Evolutionary conservation across 2,329 filamentous ascomycete species (phyloP).

Genomic region (Biscogniauxia marginata): DNA sequence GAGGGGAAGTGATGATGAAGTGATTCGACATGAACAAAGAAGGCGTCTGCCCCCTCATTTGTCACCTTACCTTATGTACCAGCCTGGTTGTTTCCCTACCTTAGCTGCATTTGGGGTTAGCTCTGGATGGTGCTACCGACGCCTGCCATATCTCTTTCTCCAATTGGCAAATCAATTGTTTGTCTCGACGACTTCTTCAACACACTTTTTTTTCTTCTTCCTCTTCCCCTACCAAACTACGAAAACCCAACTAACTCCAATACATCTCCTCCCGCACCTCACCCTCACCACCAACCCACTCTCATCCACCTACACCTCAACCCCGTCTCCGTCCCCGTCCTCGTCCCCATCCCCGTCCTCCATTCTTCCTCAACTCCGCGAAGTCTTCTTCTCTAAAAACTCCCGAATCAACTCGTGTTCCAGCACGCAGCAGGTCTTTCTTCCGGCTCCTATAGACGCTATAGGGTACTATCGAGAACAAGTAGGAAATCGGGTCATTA

Average conservation of each 20-base stretch:
- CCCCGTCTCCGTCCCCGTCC: slow-evolving; percentile 23
- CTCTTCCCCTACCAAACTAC: background rate
- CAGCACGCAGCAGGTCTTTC: slow-evolving; percentile 10
- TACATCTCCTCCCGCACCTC: background rate
- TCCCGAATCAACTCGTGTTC: background rate
- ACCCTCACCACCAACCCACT: background rate
- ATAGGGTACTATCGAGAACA: slow-evolving; percentile 23
- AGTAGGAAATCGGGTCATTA: background rate
- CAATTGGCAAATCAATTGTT: slow-evolving; percentile 14
- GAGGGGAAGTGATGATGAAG: background rate
- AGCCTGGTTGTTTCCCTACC: too few species aligned
- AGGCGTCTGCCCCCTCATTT: background rate
- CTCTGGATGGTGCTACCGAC: slow-evolving; percentile 23
- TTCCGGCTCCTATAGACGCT: slow-evolving; percentile 27
- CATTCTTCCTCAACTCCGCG: background rate
- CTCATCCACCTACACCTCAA: slow-evolving; percentile 10
- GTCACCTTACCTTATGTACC: too few species aligned
- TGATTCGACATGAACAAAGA: background rate
- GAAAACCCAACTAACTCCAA: background rate
- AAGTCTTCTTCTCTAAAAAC: too few species aligned
- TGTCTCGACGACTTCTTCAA: background rate
- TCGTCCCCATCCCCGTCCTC: slow-evolving; percentile 17
- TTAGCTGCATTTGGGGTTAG: slow-evolving; percentile 10
- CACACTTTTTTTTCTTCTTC: background rate
- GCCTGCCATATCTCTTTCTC: slow-evolving; percentile 17